A percentile compares a stretch with the other conserved stretches of the same genome.
These are phyloP conservation scores for Mycena epipterygia DNA, from an alignment of 768 basidiomycete species.

Conservation along the genomic window DNA sequence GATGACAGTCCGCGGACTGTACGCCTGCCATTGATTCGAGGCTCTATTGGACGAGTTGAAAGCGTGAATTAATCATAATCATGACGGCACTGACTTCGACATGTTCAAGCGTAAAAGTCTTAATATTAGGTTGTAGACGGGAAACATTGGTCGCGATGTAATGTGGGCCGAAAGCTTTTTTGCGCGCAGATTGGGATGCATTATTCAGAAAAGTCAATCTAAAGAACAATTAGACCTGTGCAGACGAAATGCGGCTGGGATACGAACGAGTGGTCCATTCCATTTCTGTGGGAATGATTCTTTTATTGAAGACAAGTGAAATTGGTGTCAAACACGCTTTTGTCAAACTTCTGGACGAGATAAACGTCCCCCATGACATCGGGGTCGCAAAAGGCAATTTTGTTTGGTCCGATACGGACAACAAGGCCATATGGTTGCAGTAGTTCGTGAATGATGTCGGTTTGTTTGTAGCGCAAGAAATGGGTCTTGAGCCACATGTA, in stretches of 20 bases:
- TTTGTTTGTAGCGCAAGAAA: slow-evolving; percentile 77
- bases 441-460: slow-evolving; percentile 72
- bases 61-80: too few relatives aligned
- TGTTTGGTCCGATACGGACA: slow-evolving; percentile 83
- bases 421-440: slow-evolving; percentile 84
- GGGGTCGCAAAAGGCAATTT: slow-evolving; percentile 81
- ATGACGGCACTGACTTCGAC: slow-evolving; percentile 61
- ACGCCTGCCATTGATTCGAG: not conserved
- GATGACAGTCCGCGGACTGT: not conserved
- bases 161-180: slow-evolving; percentile 80
- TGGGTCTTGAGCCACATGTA: slow-evolving; percentile 80
- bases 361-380: slow-evolving; percentile 77
- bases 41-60: not conserved
- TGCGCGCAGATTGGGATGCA: slow-evolving; percentile 72
- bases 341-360: slow-evolving; percentile 82
- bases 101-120: slow-evolving; percentile 70
- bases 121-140: slow-evolving; percentile 78
- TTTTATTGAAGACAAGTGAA: slow-evolving; percentile 45
- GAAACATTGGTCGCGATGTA: slow-evolving; percentile 73
- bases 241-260: slow-evolving; percentile 53
- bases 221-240: slow-evolving; percentile 33
- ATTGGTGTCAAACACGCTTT: slow-evolving; percentile 80
- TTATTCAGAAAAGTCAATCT: slow-evolving; percentile 86
- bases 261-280: slow-evolving; percentile 84
- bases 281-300: slow-evolving; percentile 65